phyloP scores from a whole-genome alignment of 176 grass and related monocot species.

The Oryza rufipogon region DNA sequence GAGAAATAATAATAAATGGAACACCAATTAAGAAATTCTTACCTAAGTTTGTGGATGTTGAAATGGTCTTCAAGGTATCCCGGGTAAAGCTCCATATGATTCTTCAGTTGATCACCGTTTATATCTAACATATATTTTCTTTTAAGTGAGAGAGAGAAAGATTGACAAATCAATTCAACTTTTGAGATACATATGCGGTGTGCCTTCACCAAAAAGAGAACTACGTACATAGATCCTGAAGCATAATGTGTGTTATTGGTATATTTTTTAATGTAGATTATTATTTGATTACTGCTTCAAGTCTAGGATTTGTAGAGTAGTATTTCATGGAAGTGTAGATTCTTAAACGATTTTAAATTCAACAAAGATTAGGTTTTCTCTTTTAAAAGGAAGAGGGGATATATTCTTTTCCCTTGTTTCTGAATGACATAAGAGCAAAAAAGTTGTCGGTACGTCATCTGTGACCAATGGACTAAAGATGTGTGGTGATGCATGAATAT shows the following conservation, averaged over 20 bases:
- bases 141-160: background rate
- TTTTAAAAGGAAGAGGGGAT: background rate
- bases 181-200: background rate
- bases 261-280: background rate
- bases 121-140: background rate
- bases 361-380: background rate
- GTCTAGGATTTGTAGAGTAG: background rate
- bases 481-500: conserved; percentile 5
- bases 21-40: background rate
- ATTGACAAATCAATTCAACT: background rate
- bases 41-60: conserved; percentile 51
- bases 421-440: conserved; percentile 5
- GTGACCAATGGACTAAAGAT: background rate
- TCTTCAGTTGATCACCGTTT: conserved; percentile 12
- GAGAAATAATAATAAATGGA: background rate
- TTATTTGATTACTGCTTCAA: background rate
- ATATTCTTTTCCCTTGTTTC: background rate
- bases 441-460: background rate
- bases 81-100: conserved; percentile 59
- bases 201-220: background rate
- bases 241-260: background rate
- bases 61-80: conserved; percentile 55
- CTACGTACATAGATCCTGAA: background rate
- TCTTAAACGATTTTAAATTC: background rate
- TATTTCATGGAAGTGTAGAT: background rate